Evolutionary conservation across 805 yeast species (phyloP).

Genomic region (Maudiozyma turicensis): DNA sequence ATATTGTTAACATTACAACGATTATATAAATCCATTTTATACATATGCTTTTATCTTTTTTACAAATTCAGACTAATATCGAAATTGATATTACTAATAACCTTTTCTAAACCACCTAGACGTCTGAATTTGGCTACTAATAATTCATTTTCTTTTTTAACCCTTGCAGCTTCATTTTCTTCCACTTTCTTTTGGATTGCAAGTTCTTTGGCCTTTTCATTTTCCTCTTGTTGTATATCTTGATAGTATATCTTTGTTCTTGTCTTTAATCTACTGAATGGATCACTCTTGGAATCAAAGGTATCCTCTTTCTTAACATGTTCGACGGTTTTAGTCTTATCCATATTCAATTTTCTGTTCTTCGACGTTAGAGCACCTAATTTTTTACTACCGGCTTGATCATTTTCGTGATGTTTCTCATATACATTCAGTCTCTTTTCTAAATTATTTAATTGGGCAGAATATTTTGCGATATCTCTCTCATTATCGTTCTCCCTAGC

Average conservation of each 20-base stretch:
- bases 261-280: conserved; percentile 84
- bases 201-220: conserved; percentile 47
- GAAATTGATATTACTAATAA: conserved; percentile 36
- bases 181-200: conserved; percentile 38
- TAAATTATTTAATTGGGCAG: conserved; percentile 37
- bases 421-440: conserved; percentile 31
- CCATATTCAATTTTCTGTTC: conserved; percentile 73
- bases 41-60: neutral
- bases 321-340: conserved; percentile 73
- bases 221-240: conserved; percentile 43
- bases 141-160: conserved; percentile 35
- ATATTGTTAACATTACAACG: too few species aligned
- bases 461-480: conserved; percentile 37
- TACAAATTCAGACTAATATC: conserved; percentile 32
- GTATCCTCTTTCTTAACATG: conserved; percentile 40
- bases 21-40: too few species aligned
- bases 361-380: conserved; percentile 73
- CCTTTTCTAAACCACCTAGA: conserved; percentile 47
- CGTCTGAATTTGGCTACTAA: conserved; percentile 47
- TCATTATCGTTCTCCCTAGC: conserved; percentile 53
- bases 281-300: conserved; percentile 48
- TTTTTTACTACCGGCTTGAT: conserved; percentile 34
- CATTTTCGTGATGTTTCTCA: conserved; percentile 32
- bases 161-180: conserved; percentile 34
- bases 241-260: conserved; percentile 74